Percentiles rank a stretch among this genome's conserved stretches.
phyloP scores from a whole-genome alignment of 495 filamentous ascomycete genomes.

The Xanthoparmelia taractica region DNA sequence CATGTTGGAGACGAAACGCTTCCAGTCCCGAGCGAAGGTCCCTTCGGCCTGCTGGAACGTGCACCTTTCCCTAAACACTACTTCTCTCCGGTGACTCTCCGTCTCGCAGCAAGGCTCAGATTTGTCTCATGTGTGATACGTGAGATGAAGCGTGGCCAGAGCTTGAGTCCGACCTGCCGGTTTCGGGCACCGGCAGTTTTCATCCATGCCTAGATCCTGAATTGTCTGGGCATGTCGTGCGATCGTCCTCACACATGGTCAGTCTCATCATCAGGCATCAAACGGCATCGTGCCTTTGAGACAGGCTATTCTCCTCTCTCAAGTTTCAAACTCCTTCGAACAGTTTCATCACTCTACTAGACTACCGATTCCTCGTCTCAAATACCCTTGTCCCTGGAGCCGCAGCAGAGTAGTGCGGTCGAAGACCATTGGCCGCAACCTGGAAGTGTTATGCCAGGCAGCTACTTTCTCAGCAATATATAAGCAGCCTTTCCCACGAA shows the following conservation, averaged over 20 bases:
- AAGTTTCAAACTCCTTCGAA: background rate
- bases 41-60: background rate
- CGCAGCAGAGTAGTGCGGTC: background rate
- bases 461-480: background rate
- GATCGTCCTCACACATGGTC: background rate
- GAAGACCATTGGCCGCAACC: too few relatives aligned
- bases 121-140: background rate
- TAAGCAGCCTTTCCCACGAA: background rate
- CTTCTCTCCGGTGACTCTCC: background rate
- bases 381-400: background rate
- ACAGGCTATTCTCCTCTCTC: background rate
- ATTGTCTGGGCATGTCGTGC: background rate
- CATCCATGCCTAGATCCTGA: background rate
- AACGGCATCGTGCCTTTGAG: background rate
- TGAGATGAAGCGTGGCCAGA: too few relatives aligned
- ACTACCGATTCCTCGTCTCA: background rate
- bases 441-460: background rate
- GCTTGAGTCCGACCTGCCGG: background rate
- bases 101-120: background rate
- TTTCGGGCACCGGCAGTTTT: background rate
- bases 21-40: background rate
- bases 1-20: background rate
- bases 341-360: background rate
- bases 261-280: background rate
- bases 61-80: background rate